Conservation (phyloP, 352 stramenopile species). For the Phytophthora meadii region DNA sequence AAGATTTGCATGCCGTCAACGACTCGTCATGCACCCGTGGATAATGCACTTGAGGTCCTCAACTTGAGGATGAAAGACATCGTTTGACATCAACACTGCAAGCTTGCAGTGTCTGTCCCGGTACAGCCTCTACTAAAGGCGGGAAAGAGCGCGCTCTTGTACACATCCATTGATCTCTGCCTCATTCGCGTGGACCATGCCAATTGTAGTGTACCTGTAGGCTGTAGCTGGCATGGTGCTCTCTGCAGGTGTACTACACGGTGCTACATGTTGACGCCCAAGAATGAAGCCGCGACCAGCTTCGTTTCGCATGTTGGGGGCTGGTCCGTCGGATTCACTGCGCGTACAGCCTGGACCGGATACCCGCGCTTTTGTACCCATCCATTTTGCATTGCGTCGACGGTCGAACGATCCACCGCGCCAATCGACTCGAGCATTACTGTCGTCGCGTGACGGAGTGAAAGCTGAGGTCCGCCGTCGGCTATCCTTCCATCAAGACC, state of each 20-base stretch:
- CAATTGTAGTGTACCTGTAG: too few species aligned
- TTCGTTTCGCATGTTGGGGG: conserved; percentile 4
- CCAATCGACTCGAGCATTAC: conserved; percentile 1
- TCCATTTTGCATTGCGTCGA: conserved; percentile 13
- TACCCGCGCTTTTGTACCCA: conserved; percentile 18
- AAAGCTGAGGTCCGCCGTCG: not conserved
- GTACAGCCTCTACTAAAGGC: not conserved
- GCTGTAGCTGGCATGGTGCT: too few species aligned
- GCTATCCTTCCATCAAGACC: not conserved
- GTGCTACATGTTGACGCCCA: conserved; percentile 11
- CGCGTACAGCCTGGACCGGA: not conserved
- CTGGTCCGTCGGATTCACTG: conserved; percentile 17
- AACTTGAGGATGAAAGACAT: not conserved
- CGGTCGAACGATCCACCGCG: not conserved
- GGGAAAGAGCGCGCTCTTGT: not conserved
- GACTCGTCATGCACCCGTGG: not conserved
- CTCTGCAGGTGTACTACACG: too few species aligned
- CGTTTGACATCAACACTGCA: too few species aligned
- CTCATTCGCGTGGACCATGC: too few species aligned
- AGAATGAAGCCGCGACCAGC: conserved; percentile 24
- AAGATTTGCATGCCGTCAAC: conserved; percentile 13
- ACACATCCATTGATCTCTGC: conserved; percentile 10
- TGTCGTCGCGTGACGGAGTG: conserved; percentile 1
- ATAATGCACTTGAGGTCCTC: too few species aligned
- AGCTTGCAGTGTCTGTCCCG: too few species aligned